phyloP scores from a whole-genome alignment of 1,139 yeast species.

The Geotrichum bryndzae region DNA sequence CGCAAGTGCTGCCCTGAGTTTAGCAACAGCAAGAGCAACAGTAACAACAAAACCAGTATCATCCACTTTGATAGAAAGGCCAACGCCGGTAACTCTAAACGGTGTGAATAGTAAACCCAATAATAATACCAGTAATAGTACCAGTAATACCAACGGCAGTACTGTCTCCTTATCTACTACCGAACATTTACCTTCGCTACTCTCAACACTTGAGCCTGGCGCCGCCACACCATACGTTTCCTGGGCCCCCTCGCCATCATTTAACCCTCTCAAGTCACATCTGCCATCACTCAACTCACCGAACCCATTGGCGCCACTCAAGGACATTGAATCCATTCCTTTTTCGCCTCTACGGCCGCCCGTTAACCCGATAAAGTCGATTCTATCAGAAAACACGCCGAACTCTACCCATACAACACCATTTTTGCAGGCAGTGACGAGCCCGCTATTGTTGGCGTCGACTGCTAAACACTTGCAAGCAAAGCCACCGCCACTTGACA shows the following conservation, averaged over 20 bases:
- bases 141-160: neutral
- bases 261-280: constrained; percentile 6
- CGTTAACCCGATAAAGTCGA: neutral
- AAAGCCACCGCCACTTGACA: neutral
- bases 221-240: constrained; percentile 2
- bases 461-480: neutral
- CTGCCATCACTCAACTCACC: constrained; percentile 1
- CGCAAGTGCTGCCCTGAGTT: neutral
- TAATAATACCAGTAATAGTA: neutral
- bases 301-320: constrained; percentile 4
- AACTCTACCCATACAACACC: neutral
- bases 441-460: constrained; percentile 19
- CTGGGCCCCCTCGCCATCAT: constrained; percentile 10
- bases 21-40: neutral
- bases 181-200: neutral
- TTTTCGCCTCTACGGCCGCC: constrained; percentile 10
- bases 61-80: neutral
- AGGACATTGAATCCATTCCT: constrained; percentile 3
- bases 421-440: constrained; percentile 17
- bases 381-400: constrained; percentile 2
- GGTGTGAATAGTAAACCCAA: neutral
- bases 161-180: neutral
- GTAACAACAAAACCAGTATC: neutral
- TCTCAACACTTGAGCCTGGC: neutral
- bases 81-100: neutral